Conservation (phyloP, 2,329 filamentous ascomycete genomes). For the Fusarium sp. region DNA sequence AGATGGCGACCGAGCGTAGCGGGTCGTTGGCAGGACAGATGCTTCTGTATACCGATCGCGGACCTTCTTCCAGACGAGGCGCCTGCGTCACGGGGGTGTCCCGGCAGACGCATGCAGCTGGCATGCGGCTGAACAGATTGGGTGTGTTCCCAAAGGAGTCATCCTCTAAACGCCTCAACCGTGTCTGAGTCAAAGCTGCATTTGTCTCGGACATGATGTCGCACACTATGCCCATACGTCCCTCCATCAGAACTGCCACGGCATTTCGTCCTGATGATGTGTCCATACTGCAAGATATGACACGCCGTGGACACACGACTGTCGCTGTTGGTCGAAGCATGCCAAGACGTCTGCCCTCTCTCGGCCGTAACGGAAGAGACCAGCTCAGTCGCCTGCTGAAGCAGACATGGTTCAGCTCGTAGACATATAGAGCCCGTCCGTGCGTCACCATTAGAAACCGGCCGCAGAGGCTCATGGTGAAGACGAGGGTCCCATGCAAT, state of each 20-base stretch:
- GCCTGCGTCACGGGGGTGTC: conserved; percentile 29
- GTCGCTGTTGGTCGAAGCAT: conserved; percentile 58
- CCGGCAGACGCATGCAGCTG: conserved; percentile 39
- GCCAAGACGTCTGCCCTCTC: conserved; percentile 36
- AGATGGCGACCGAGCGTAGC: conserved; percentile 73
- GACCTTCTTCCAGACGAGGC: conserved; percentile 46
- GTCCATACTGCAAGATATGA: conserved; percentile 72
- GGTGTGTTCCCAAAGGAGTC: conserved; percentile 16
- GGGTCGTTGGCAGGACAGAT: conserved; percentile 71
- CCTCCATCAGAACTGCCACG: conserved; percentile 68
- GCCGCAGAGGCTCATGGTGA: conserved; percentile 67
- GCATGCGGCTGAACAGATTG: conserved; percentile 5
- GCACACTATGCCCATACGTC: conserved; percentile 69
- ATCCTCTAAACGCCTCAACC: conserved; percentile 10
- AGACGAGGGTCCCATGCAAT: conserved; percentile 46
- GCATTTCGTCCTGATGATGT: conserved; percentile 65
- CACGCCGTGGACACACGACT: conserved; percentile 65
- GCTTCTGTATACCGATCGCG: conserved; percentile 52
- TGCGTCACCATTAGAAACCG: conserved; percentile 66
- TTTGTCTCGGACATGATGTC: conserved; percentile 54
- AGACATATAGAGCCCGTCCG: conserved; percentile 66
- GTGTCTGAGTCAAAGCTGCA: conserved; percentile 9
- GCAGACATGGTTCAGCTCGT: conserved; percentile 55
- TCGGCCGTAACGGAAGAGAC: conserved; percentile 40
- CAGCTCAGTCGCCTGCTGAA: conserved; percentile 32